phyloP scores from a whole-genome alignment of 2,329 filamentous ascomycete species.

The Fusarium musae region DNA sequence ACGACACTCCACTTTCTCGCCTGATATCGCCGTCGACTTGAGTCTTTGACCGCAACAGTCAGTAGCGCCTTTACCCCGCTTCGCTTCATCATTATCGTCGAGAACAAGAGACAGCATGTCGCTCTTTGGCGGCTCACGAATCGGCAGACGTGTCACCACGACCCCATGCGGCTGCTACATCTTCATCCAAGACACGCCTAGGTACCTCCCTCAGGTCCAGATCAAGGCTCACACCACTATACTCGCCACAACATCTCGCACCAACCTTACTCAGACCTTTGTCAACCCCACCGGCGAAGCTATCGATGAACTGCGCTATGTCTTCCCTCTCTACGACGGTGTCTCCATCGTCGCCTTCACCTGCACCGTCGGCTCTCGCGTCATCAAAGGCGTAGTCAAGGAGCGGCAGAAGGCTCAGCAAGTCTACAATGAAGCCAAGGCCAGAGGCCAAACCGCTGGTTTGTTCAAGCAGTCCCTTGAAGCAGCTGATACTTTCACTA shows the following conservation, averaged over 20 bases:
- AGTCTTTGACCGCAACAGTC: neutral
- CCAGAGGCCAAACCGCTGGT: conserved; percentile 69
- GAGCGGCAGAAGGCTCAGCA: conserved; percentile 70
- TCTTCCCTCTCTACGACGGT: conserved; percentile 78
- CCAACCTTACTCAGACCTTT: conserved; percentile 67
- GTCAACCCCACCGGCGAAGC: conserved; percentile 60
- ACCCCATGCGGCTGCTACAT: conserved; percentile 52
- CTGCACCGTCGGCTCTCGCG: conserved; percentile 69
- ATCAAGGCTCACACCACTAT: conserved; percentile 71
- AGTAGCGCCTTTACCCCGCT: neutral
- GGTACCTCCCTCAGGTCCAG: conserved; percentile 68
- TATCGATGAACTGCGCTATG: conserved; percentile 66
- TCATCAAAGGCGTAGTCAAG: conserved; percentile 73
- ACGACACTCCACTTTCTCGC: neutral
- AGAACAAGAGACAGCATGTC: neutral
- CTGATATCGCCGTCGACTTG: neutral
- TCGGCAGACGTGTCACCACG: no score
- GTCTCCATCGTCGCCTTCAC: conserved; percentile 75
- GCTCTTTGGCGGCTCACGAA: neutral
- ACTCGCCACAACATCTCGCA: conserved; percentile 62
- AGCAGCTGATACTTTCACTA: conserved; percentile 74
- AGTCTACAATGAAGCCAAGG: conserved; percentile 68
- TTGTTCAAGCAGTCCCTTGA: conserved; percentile 71
- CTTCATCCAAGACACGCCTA: conserved; percentile 29
- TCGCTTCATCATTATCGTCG: neutral